Evolutionary conservation across 371 early-diverging fungal genomes (phyloP), one percentile per base, ranked within the genome.

Genomic region (Apophysomyces ossiformis): DNA sequence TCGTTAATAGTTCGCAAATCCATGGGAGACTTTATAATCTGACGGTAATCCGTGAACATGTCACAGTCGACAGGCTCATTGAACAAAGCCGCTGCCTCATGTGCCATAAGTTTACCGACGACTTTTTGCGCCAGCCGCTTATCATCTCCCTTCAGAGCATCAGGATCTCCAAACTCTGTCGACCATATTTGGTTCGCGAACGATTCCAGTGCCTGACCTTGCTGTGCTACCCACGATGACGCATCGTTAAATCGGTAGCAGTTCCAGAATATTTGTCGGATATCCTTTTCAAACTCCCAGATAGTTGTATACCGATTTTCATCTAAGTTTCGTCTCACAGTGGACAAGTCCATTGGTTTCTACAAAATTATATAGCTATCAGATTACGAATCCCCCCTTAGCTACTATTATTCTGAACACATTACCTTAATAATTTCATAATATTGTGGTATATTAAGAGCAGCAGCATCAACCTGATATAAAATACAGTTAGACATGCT

Each of bases 261-360:
- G 81, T 99, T 99, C 74, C 79, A 78, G 54, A 99, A 83, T 56
- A 96, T 86, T 41, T 89, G 81, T 36, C 83, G 76, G 1, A 90
- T 73, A 66, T 90, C 91, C 0, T 72, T 74, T 45, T 85, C 85
- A 66, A 90, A 85, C 1, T 79, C 77, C 60, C 82, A 76, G 8
- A 86, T 69, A 0, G 69, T 73, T 1, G 73, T 16, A 50, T 90
- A 91, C 47, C 67, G 57, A 41, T 69, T 73, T 1, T 65, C 39
- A 8, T 95, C 93, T 6, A 99, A 71, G 44, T 92, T 94, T 38
- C 79, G 82, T 60, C 87, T 86, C 41, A 99, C 89, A 0, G 99
- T 95, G 16, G 87, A 83, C 37, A 99, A 63, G 69, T 99, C 99
- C 99, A 99, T 99, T 5, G 99, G 99, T 57, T 89, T 66, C 57